phyloP scores from a whole-genome alignment of 139 green algal species.

The Chlamydomonas schloesseri region DNA sequence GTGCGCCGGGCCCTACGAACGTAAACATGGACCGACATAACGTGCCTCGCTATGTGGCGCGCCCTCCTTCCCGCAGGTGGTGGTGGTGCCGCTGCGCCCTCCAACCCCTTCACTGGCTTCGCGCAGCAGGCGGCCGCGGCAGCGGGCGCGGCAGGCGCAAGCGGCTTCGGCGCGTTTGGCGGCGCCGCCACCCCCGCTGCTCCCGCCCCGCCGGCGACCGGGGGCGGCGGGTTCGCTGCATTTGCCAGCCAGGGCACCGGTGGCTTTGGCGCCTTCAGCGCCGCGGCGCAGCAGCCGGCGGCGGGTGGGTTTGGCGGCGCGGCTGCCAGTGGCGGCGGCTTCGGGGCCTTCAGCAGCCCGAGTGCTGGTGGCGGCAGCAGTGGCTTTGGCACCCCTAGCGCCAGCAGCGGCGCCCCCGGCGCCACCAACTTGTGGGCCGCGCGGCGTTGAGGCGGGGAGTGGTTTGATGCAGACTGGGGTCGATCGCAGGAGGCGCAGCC shows the following conservation, averaged over 20 bases:
- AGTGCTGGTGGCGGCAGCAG: background rate
- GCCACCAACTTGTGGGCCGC: background rate
- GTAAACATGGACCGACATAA: background rate
- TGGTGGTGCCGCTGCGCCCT: background rate
- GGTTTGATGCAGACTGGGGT: too few species aligned
- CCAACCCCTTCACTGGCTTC: slow-evolving; percentile 18
- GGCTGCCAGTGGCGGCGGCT: background rate
- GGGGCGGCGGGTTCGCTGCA: slow-evolving; percentile 15
- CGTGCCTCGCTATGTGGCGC: background rate
- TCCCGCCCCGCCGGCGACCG: background rate
- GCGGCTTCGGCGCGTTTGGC: slow-evolving; percentile 30
- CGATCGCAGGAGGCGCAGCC: too few species aligned
- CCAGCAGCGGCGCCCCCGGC: too few species aligned
- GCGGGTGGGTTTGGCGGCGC: background rate
- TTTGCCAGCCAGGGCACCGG: slow-evolving; percentile 16
- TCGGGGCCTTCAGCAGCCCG: background rate
- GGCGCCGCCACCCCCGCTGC: background rate
- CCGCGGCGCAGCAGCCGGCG: background rate
- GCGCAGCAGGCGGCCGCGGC: background rate
- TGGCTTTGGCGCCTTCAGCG: slow-evolving; percentile 19
- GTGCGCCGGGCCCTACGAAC: background rate
- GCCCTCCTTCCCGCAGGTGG: too few species aligned
- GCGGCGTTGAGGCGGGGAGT: background rate
- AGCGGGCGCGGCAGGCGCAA: background rate
- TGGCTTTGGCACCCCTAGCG: background rate